Conservation (phyloP, 2,329 filamentous ascomycete genomes). For the Colletotrichum melonis region DNA sequence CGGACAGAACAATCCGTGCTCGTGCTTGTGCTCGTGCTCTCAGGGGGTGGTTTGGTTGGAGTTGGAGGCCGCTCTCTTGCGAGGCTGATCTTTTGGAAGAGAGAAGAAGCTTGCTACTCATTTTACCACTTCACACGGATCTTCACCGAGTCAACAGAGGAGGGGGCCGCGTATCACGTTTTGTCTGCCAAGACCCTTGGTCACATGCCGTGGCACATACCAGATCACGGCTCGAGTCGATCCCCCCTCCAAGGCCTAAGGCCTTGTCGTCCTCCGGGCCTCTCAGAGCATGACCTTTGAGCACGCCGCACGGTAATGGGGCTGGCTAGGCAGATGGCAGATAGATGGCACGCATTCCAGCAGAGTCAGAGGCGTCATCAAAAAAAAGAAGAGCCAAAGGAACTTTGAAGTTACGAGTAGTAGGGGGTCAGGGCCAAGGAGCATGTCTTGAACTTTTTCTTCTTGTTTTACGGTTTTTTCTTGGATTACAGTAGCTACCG, state of each 20-base stretch:
- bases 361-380: background rate
- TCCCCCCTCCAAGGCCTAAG: background rate
- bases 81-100: background rate
- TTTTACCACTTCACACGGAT: background rate
- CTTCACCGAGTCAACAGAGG: constrained; percentile 5
- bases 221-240: background rate
- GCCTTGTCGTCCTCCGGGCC: background rate
- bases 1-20: background rate
- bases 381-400: background rate
- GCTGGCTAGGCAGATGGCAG: too few relatives aligned
- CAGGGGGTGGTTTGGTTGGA: too few relatives aligned
- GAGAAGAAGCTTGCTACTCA: background rate
- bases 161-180: constrained; percentile 20
- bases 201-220: constrained; percentile 15
- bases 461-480: constrained; percentile 23
- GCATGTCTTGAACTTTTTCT: constrained; percentile 13
- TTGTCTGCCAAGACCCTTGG: background rate
- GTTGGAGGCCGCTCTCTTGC: background rate
- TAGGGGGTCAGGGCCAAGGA: background rate
- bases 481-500: constrained; percentile 15
- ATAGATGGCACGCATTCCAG: constrained; percentile 6
- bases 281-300: background rate
- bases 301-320: background rate
- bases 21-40: too few relatives aligned
- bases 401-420: background rate